These are phyloP conservation scores for Euphorbia pulcherrima DNA, from an alignment of 345 rosid species.

Conservation along the genomic window DNA sequence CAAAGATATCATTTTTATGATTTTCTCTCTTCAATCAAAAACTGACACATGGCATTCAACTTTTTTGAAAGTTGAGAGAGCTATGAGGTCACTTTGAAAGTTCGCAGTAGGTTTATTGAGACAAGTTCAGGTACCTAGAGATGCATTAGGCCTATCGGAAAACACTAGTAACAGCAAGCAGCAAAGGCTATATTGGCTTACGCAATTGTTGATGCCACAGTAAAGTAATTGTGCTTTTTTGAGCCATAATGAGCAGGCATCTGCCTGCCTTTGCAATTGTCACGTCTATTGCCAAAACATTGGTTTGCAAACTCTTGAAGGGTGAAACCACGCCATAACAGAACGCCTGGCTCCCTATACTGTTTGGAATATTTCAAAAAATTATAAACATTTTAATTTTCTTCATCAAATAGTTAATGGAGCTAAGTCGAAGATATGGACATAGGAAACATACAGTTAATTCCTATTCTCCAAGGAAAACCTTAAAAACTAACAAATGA, in stretches of 20 bases:
- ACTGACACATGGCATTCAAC: too few relatives aligned
- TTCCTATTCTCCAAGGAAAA: background rate
- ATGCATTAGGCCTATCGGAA: too few relatives aligned
- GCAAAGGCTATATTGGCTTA: conserved; percentile 26
- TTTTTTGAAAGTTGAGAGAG: too few relatives aligned
- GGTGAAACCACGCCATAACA: conserved; percentile 54
- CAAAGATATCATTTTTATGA: too few relatives aligned
- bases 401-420: background rate
- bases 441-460: background rate
- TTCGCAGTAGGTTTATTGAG: too few relatives aligned
- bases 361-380: conserved; percentile 33
- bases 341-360: conserved; percentile 70
- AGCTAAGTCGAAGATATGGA: background rate
- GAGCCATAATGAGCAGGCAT: conserved; percentile 63
- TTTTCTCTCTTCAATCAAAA: too few relatives aligned
- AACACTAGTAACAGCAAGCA: background rate
- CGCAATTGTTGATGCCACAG: conserved; percentile 60
- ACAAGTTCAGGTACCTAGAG: too few relatives aligned
- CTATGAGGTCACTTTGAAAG: too few relatives aligned
- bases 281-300: conserved; percentile 42
- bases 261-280: conserved; percentile 59
- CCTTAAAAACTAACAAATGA: background rate
- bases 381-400: background rate
- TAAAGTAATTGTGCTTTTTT: conserved; percentile 44
- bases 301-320: conserved; percentile 53